Evolutionary conservation across 305 asterid species (phyloP).

Genomic region (Fraxinus baroniana): DNA sequence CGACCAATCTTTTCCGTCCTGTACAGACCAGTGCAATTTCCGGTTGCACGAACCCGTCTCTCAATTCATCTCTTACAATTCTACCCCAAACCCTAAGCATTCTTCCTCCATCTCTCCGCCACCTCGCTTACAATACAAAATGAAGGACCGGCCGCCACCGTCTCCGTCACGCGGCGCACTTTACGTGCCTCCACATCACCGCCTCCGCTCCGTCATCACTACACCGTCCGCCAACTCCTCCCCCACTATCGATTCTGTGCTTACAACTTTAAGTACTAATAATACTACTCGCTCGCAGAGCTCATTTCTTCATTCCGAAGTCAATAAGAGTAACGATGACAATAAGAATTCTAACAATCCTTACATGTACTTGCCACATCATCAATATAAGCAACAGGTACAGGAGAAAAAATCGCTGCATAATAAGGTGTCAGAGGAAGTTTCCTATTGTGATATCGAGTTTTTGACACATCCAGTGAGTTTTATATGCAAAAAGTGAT

Average conservation of each 20-base stretch:
- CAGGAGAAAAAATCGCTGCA: constrained; percentile 32
- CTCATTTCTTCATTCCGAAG: constrained; percentile 28
- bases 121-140: constrained; percentile 25
- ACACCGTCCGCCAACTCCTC: constrained; percentile 24
- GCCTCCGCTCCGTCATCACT: constrained; percentile 40
- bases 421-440: constrained; percentile 40
- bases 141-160: constrained; percentile 56
- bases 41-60: constrained; percentile 46
- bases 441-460: constrained; percentile 36
- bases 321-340: constrained; percentile 16
- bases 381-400: constrained; percentile 41
- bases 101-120: constrained; percentile 28
- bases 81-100: constrained; percentile 49
- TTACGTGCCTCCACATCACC: constrained; percentile 66
- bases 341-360: constrained; percentile 24
- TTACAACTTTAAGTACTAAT: constrained; percentile 19
- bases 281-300: constrained; percentile 27
- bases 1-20: not conserved
- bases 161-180: constrained; percentile 44
- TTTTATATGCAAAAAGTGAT: not conserved
- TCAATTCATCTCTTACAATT: constrained; percentile 30
- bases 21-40: not conserved
- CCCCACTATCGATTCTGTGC: constrained; percentile 23
- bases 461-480: constrained; percentile 47
- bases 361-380: constrained; percentile 47